Conservation (phyloP, 495 filamentous ascomycete genomes). For the Podospora fimiseda region DNA sequence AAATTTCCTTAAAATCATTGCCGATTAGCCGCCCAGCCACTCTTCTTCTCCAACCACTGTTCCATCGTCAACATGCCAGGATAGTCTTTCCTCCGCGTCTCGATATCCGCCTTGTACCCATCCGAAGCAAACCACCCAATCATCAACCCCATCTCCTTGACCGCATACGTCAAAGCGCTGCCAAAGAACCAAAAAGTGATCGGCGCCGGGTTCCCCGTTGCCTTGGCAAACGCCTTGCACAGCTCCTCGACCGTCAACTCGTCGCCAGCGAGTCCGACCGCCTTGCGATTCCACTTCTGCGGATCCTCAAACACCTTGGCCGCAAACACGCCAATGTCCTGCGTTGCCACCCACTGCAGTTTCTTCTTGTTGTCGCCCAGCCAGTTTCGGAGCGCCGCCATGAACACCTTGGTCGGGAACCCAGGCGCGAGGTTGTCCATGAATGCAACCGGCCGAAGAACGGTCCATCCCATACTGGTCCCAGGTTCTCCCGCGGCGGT, state of each 20-base stretch:
- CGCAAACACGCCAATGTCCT: constrained; percentile 60
- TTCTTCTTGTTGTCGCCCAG: constrained; percentile 32
- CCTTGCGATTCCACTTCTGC: constrained; percentile 30
- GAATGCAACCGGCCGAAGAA: constrained; percentile 60
- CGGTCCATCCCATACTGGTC: constrained; percentile 50
- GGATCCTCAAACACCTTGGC: constrained; percentile 49
- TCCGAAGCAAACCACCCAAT: constrained; percentile 42
- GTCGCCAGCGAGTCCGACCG: constrained; percentile 41
- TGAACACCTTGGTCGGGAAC: constrained; percentile 55
- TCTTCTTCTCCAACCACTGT: constrained; percentile 26
- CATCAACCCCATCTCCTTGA: constrained; percentile 37
- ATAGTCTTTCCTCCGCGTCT: constrained; percentile 29
- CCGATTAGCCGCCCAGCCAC: background rate
- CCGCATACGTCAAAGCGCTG: constrained; percentile 31
- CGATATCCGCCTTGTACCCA: constrained; percentile 39
- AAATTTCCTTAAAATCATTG: background rate
- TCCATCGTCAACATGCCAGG: constrained; percentile 36
- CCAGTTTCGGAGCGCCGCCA: constrained; percentile 43
- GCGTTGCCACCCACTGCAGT: constrained; percentile 51
- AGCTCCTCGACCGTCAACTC: constrained; percentile 39
- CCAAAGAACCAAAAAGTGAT: constrained; percentile 34
- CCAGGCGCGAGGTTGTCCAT: constrained; percentile 58
- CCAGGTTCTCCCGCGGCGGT: constrained; percentile 23
- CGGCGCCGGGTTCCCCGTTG: constrained; percentile 34
- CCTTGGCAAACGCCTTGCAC: constrained; percentile 29